Percentiles rank a stretch among this genome's conserved stretches.
Evolutionary conservation across 1,284 basidiomycete genomes (phyloP).

Genomic region (Leccinum insigne): DNA sequence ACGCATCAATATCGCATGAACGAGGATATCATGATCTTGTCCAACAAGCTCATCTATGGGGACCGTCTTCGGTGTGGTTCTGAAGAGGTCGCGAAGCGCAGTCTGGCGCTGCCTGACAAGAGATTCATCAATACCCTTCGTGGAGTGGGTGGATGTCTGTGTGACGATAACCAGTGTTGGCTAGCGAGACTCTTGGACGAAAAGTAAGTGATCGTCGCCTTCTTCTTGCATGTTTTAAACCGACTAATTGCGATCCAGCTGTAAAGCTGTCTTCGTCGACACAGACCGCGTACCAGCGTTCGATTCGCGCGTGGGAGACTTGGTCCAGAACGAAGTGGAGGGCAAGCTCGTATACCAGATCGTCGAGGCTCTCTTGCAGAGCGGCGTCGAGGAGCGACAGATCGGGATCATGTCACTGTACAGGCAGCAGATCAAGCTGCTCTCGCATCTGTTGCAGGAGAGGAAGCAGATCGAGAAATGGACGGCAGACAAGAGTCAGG

Average conservation of each 20-base stretch:
- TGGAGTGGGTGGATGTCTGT: slow-evolving; percentile 28
- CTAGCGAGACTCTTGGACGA: slow-evolving; percentile 65
- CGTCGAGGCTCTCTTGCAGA: slow-evolving; percentile 59
- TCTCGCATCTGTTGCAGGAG: slow-evolving; percentile 57
- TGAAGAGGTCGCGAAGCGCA: slow-evolving; percentile 62
- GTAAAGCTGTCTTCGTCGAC: slow-evolving; percentile 90
- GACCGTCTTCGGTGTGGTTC: slow-evolving; percentile 81
- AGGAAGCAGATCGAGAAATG: slow-evolving; percentile 77
- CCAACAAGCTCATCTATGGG: slow-evolving; percentile 88
- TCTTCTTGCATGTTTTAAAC: not conserved
- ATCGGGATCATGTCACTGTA: slow-evolving; percentile 93
- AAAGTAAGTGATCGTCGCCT: slow-evolving; percentile 41
- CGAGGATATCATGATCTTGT: slow-evolving; percentile 92
- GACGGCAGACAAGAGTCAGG: slow-evolving; percentile 95
- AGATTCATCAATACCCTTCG: slow-evolving; percentile 45
- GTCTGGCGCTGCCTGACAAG: slow-evolving; percentile 54
- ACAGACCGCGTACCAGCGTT: slow-evolving; percentile 79
- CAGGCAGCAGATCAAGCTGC: slow-evolving; percentile 92
- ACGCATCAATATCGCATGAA: slow-evolving; percentile 97
- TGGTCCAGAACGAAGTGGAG: slow-evolving; percentile 89
- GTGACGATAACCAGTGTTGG: slow-evolving; percentile 61
- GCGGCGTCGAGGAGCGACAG: slow-evolving; percentile 68
- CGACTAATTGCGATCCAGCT: slow-evolving; percentile 42
- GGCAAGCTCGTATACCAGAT: slow-evolving; percentile 67
- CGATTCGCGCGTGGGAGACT: slow-evolving; percentile 83